Evolutionary conservation across 2,329 filamentous ascomycete species (phyloP).

Genomic region (Chaetomiaceae sp.): DNA sequence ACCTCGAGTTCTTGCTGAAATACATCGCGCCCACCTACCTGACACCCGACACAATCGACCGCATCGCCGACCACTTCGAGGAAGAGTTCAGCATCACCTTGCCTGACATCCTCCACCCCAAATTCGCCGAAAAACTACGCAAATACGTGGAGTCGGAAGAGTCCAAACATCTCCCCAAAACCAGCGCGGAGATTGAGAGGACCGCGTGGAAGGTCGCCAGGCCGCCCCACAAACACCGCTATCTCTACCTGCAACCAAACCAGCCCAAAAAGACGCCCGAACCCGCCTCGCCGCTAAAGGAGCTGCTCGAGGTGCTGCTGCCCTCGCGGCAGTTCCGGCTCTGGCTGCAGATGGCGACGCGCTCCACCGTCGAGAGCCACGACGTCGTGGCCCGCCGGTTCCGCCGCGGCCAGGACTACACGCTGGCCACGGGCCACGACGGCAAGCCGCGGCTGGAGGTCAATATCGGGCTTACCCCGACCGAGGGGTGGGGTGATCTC

Average conservation of each 20-base stretch:
- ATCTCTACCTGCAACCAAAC: constrained; percentile 67
- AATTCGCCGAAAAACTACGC: constrained; percentile 67
- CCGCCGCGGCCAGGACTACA: constrained; percentile 82
- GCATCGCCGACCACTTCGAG: constrained; percentile 71
- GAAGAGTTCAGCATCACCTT: constrained; percentile 81
- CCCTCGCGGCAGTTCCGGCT: constrained; percentile 81
- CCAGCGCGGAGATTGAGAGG: constrained; percentile 51
- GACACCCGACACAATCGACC: constrained; percentile 82
- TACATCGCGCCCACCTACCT: constrained; percentile 89
- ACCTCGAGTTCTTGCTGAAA: constrained; percentile 83
- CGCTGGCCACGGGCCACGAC: constrained; percentile 79
- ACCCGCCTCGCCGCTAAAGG: constrained; percentile 60
- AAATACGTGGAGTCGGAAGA: constrained; percentile 65
- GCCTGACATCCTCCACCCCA: constrained; percentile 68
- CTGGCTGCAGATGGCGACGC: constrained; percentile 81
- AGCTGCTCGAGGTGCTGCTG: constrained; percentile 74
- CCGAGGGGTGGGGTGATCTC: constrained; percentile 73
- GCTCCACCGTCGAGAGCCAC: constrained; percentile 63
- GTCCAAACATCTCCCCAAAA: constrained; percentile 37
- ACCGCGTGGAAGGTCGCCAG: constrained; percentile 68
- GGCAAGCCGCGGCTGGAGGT: constrained; percentile 76
- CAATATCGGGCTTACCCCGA: constrained; percentile 81
- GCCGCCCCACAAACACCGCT: constrained; percentile 94
- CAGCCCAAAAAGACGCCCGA: constrained; percentile 34
- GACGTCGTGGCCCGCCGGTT: constrained; percentile 83